A percentile compares a stretch with the other conserved stretches of the same genome.
Evolutionary conservation across 2,329 filamentous ascomycete species (phyloP).

Genomic region (Fusarium scirpi): DNA sequence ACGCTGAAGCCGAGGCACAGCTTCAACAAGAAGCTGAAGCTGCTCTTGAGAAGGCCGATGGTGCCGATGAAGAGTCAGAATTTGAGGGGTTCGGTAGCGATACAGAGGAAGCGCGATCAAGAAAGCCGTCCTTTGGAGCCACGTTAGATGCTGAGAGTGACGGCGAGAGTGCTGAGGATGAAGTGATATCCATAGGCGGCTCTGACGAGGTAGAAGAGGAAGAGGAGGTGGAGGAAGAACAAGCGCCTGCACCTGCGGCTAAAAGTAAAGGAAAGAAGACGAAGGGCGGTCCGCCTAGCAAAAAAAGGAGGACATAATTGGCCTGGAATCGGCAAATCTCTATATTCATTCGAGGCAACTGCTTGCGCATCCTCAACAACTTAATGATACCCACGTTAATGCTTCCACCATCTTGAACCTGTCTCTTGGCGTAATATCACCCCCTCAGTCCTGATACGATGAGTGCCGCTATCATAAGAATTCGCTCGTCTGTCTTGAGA

Average conservation of each 20-base stretch:
- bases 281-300: slow-evolving; percentile 40
- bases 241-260: slow-evolving; percentile 11
- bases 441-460: not conserved
- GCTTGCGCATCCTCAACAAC: slow-evolving; percentile 31
- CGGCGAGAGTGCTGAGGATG: slow-evolving; percentile 57
- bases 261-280: slow-evolving; percentile 38
- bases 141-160: slow-evolving; percentile 53
- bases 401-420: not conserved
- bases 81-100: slow-evolving; percentile 56
- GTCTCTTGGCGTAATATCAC: not conserved
- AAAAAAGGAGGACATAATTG: slow-evolving; percentile 46
- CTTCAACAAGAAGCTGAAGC: slow-evolving; percentile 45
- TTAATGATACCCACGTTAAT: slow-evolving; percentile 46
- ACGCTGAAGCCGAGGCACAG: slow-evolving; percentile 49
- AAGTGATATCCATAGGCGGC: slow-evolving; percentile 47
- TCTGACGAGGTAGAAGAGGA: slow-evolving; percentile 50
- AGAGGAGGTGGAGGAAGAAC: slow-evolving; percentile 35
- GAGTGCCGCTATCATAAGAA: not conserved
- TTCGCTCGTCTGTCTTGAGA: not conserved
- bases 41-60: slow-evolving; percentile 51
- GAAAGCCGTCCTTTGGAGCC: slow-evolving; percentile 50
- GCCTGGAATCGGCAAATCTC: slow-evolving; percentile 24
- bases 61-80: slow-evolving; percentile 53
- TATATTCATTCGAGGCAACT: slow-evolving; percentile 37
- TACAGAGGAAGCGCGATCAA: slow-evolving; percentile 50